Conservation (phyloP, 768 basidiomycete genomes). For the Suillus fuscotomentosus region DNA sequence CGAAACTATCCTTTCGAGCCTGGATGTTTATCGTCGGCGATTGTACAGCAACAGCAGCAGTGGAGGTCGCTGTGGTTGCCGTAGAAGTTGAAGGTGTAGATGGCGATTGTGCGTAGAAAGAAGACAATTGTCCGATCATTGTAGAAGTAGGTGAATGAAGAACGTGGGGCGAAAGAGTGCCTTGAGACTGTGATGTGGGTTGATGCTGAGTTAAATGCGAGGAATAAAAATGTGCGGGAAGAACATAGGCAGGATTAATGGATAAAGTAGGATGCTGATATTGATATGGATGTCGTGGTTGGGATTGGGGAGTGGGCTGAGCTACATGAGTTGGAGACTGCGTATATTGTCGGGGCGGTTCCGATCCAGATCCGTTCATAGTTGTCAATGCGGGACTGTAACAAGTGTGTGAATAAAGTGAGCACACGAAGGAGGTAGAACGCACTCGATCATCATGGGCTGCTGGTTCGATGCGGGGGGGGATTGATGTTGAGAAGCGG, state of each 20-base stretch:
- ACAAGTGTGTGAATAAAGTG: constrained; percentile 15
- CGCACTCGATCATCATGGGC: constrained; percentile 72
- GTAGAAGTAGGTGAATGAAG: constrained; percentile 55
- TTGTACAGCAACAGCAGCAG: constrained; percentile 23
- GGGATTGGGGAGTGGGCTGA: constrained; percentile 30
- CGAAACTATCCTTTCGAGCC: constrained; percentile 55
- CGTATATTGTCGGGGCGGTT: constrained; percentile 45
- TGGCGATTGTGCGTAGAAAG: constrained; percentile 33
- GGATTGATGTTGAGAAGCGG: constrained; percentile 31
- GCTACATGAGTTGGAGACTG: constrained; percentile 40
- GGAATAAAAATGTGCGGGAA: constrained; percentile 36
- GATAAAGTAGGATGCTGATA: constrained; percentile 40
- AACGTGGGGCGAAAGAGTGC: constrained; percentile 69
- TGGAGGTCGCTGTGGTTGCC: constrained; percentile 17
- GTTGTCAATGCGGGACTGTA: constrained; percentile 60
- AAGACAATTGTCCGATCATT: constrained; percentile 33
- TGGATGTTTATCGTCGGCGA: constrained; percentile 41
- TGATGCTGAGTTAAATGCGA: constrained; percentile 22
- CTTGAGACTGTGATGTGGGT: constrained; percentile 41
- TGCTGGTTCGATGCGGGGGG: constrained; percentile 23
- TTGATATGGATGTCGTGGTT: constrained; percentile 39
- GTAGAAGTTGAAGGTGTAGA: constrained; percentile 24
- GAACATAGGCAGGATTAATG: constrained; percentile 41
- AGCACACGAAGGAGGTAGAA: constrained; percentile 17
- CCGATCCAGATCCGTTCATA: constrained; percentile 48